These are phyloP conservation scores for Zychaea mexicana DNA, from an alignment of 371 early-diverging fungal genomes.

Conservation along the genomic window DNA sequence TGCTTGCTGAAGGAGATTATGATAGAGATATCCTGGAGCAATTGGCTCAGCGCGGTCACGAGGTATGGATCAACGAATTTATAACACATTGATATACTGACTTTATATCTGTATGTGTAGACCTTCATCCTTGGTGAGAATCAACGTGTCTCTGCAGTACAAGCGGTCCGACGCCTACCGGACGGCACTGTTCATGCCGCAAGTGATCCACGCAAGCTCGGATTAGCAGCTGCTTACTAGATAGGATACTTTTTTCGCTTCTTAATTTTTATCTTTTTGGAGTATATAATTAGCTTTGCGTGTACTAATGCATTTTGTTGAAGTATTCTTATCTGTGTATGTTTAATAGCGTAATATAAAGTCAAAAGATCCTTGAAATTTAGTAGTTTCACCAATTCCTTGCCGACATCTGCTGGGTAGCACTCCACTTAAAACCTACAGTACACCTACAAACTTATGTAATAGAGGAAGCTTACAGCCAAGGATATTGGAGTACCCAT, in stretches of 20 bases:
- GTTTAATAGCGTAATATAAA: no score
- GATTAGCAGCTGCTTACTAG: constrained; percentile 34
- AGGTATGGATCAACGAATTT: neutral
- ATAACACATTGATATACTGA: neutral
- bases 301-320: no score
- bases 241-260: neutral
- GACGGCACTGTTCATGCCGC: constrained; percentile 40
- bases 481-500: no score
- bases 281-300: no score
- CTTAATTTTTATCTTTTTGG: neutral
- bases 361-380: no score
- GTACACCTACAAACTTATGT: no score
- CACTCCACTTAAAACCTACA: no score
- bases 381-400: no score
- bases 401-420: no score
- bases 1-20: constrained; percentile 36
- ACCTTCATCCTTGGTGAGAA: neutral
- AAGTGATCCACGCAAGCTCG: constrained; percentile 50
- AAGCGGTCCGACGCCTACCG: constrained; percentile 30
- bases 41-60: neutral
- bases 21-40: constrained; percentile 7
- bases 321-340: no score
- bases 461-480: no score
- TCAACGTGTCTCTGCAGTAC: constrained; percentile 30
- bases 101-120: no score